Evolutionary conservation across 148 eudicot species (phyloP).

Genomic region (Diospyros lotus): DNA sequence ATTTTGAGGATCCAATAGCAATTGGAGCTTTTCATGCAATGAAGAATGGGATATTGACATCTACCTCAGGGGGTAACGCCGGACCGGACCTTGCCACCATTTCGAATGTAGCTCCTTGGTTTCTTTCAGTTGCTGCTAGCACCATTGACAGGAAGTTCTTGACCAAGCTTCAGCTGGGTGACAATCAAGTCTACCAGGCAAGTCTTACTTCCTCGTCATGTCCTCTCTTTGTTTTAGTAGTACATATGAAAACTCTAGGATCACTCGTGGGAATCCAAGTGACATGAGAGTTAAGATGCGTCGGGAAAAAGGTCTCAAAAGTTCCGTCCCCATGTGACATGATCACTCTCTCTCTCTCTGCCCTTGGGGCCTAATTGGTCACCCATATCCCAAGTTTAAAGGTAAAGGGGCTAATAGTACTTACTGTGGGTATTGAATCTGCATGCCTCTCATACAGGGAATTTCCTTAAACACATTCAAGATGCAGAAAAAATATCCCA

Average conservation of each 20-base stretch:
- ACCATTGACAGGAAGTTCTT: constrained; percentile 29
- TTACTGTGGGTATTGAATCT: too few species aligned
- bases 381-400: too few species aligned
- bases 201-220: neutral
- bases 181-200: constrained; percentile 20
- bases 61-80: constrained; percentile 18
- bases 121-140: constrained; percentile 29
- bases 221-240: too few species aligned
- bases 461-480: constrained; percentile 26
- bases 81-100: constrained; percentile 17
- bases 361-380: too few species aligned
- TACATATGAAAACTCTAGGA: too few species aligned
- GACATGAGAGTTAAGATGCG: too few species aligned
- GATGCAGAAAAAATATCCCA: constrained; percentile 13
- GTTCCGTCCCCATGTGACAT: too few species aligned
- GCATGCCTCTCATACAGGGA: constrained; percentile 12
- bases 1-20: constrained; percentile 16
- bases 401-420: too few species aligned
- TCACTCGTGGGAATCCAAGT: too few species aligned
- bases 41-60: constrained; percentile 25
- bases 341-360: too few species aligned
- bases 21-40: constrained; percentile 26
- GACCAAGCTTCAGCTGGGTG: constrained; percentile 23
- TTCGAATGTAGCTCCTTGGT: constrained; percentile 25
- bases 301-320: too few species aligned